Base-by-base conservation (phyloP, 768 basidiomycete species). In the Boletus barrowsii region DNA sequence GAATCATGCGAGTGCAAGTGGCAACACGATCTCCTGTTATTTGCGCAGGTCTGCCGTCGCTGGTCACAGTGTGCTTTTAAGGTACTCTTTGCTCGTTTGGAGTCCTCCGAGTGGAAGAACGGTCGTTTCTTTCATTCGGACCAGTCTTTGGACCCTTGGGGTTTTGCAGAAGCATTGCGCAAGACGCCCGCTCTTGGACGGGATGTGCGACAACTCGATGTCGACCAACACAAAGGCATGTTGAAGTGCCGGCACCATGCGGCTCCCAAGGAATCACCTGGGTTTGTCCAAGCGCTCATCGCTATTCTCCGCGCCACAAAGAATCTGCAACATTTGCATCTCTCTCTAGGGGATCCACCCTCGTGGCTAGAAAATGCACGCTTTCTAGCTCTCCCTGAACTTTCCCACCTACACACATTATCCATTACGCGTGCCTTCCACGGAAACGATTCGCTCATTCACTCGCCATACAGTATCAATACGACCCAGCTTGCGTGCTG, bases 1-100 rank as follows among this genome's bases (percentile, higher is more conserved):
- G n/a, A 46, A 18, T n/a, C 26, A 29, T 35, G 10, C 33, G 14
- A 15, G 1, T 35, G 10, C 33, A 35, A 15, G 1, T 59, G 56
- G 52, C 36, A 58, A 37, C 13, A 24, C 1, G 41, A 58, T 40
- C 41, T 58, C 3, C 17, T 58, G 2, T 54, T 49, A 5, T 47
- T 42, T 35, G 48, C 56, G 15, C 56, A 58, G 37, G 58, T 53
- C 2, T 59, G 44, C 26, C 44, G 51, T 24, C 17, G 39, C 18
- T 59, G 58, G 58, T 59, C 43, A 8, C 20, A 8, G 1, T 46
- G 40, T 18, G 10, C 42, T 13, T 33, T 59, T 40, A 29, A 7
- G 13, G 5, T 53, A 9, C 29, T 59, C 9, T 48, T 30, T 13
- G 15, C 33, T 24, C 42, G 37, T 15, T 30, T 45, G n/a, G 46